Conservation (phyloP, 2,329 filamentous ascomycete genomes). For the Colletotrichum euphorbiae region DNA sequence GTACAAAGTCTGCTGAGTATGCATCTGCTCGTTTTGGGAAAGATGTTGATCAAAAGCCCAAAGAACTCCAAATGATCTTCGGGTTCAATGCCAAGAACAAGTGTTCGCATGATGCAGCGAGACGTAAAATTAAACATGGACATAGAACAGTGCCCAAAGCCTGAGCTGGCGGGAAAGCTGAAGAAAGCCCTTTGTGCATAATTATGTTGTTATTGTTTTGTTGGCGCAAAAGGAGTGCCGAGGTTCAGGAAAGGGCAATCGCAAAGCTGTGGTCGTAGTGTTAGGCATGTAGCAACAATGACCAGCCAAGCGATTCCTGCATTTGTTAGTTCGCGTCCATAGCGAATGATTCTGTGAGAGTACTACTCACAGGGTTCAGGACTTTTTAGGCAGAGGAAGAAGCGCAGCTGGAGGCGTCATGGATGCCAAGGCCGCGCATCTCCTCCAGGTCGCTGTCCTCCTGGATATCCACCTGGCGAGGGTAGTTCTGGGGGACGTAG, state of each 20-base stretch:
- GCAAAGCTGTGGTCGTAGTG: no score
- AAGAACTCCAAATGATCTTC: neutral
- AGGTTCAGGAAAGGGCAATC: no score
- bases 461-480: neutral
- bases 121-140: neutral
- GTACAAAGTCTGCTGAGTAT: constrained; percentile 7
- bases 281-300: no score
- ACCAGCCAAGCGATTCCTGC: no score
- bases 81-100: neutral
- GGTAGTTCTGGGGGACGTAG: no score
- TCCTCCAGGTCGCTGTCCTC: neutral
- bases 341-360: no score
- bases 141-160: neutral
- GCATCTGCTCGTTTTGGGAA: neutral
- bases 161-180: neutral
- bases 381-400: neutral
- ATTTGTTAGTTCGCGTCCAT: no score
- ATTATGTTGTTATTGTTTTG: no score
- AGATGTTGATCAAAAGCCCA: neutral
- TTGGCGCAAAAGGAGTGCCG: no score
- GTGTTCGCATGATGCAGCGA: neutral
- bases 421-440: neutral
- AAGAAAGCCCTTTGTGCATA: neutral
- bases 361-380: no score
- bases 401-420: neutral